These are phyloP conservation scores for Fusarium coffeatum DNA, from an alignment of 2,329 filamentous ascomycete species.

Conservation along the genomic window DNA sequence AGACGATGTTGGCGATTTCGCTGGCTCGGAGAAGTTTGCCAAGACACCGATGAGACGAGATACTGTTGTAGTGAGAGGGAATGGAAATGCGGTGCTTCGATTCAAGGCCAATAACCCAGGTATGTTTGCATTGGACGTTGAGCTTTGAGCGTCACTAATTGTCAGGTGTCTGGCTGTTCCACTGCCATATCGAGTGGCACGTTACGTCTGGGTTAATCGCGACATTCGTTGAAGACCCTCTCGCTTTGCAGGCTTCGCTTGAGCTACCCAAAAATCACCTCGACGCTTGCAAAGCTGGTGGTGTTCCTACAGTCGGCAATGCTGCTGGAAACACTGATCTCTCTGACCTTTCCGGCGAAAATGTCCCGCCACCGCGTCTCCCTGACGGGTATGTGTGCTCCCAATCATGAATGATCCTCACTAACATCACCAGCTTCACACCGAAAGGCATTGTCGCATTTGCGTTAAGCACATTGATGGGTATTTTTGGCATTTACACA, in stretches of 20 bases:
- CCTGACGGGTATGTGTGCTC: conserved; percentile 66
- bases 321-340: conserved; percentile 79
- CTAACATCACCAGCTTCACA: conserved; percentile 65
- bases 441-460: conserved; percentile 77
- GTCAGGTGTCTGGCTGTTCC: conserved; percentile 74
- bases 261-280: conserved; percentile 70
- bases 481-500: conserved; percentile 73
- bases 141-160: not conserved
- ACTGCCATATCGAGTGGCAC: conserved; percentile 87
- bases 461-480: conserved; percentile 76
- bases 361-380: conserved; percentile 64
- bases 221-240: conserved; percentile 72
- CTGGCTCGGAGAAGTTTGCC: conserved; percentile 61
- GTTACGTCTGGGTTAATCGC: conserved; percentile 73
- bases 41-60: conserved; percentile 74
- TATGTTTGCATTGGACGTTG: conserved; percentile 32
- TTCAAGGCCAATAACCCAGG: conserved; percentile 76
- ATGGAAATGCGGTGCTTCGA: conserved; percentile 76
- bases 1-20: conserved; percentile 68
- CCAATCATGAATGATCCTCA: not conserved
- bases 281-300: conserved; percentile 66
- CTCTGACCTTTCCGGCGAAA: conserved; percentile 72
- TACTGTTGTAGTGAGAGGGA: conserved; percentile 72
- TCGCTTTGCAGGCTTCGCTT: conserved; percentile 69
- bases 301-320: conserved; percentile 71